These are phyloP conservation scores for Rhizopus sp. DNA, from an alignment of 371 early-diverging fungal genomes.

Conservation along the genomic window DNA sequence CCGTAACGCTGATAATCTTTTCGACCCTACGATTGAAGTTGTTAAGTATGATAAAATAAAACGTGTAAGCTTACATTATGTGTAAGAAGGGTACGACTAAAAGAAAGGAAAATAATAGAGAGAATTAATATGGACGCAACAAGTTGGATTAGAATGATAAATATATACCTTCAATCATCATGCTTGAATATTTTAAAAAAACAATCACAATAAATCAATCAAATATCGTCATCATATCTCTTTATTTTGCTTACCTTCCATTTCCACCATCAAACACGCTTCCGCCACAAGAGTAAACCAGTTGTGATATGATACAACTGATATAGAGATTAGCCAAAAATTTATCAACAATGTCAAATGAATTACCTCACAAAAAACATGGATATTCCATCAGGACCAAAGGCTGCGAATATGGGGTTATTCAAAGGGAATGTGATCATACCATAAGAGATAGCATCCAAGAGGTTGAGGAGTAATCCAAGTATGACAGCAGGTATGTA, in stretches of 20 bases:
- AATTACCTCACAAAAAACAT: constrained; percentile 88
- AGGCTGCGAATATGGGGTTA: constrained; percentile 70
- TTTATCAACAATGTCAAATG: neutral
- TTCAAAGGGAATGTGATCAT: constrained; percentile 91
- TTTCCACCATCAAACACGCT: constrained; percentile 90
- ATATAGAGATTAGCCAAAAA: neutral
- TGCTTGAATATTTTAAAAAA: constrained; percentile 39
- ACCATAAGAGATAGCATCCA: constrained; percentile 93
- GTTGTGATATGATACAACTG: constrained; percentile 82
- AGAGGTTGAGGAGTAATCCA: constrained; percentile 85
- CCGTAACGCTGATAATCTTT: constrained; percentile 65
- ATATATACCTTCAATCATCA: constrained; percentile 90
- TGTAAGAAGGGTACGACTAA: constrained; percentile 87
- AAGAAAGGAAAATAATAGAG: neutral
- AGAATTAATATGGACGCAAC: neutral
- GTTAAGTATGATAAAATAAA: neutral
- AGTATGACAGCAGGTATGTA: constrained; percentile 90
- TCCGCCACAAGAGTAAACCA: constrained; percentile 82
- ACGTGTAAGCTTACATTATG: constrained; percentile 68
- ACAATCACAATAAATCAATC: neutral
- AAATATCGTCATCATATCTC: neutral
- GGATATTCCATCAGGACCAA: constrained; percentile 91
- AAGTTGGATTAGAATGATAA: neutral
- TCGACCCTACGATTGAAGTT: constrained; percentile 48
- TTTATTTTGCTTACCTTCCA: constrained; percentile 58